phyloP scores from a whole-genome alignment of 164 flowering plant species.

The Santalum album region DNA sequence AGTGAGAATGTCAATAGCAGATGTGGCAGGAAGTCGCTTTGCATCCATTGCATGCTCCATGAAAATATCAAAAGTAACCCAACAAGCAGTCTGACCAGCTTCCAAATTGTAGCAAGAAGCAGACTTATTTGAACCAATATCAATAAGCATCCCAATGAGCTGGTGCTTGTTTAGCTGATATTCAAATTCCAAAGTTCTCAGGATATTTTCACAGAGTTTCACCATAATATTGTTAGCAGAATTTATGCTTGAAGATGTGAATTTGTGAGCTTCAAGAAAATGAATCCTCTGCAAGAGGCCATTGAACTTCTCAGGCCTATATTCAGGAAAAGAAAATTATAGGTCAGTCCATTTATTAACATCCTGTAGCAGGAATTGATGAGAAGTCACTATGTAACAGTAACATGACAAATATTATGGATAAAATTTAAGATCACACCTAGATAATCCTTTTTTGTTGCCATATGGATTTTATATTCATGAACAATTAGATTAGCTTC shows the following conservation, averaged over 20 bases:
- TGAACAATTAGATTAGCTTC: too few relatives aligned
- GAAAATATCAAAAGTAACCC: constrained; percentile 60
- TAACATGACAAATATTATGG: too few relatives aligned
- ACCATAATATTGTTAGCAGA: constrained; percentile 26
- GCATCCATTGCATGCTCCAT: constrained; percentile 70
- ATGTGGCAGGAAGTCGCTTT: constrained; percentile 43
- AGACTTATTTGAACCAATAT: constrained; percentile 30
- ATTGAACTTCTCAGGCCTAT: constrained; percentile 55
- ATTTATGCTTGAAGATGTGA: constrained; percentile 25
- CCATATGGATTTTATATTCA: too few relatives aligned
- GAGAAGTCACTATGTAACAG: too few relatives aligned
- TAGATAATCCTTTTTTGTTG: too few relatives aligned
- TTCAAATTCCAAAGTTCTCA: constrained; percentile 29
- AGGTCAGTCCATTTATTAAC: constrained; percentile 9
- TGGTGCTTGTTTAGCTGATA: constrained; percentile 41
- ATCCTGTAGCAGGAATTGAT: background rate
- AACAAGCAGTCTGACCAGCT: constrained; percentile 42
- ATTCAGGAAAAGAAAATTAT: constrained; percentile 7
- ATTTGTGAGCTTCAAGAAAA: constrained; percentile 36
- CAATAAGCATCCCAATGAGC: constrained; percentile 37
- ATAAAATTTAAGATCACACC: too few relatives aligned
- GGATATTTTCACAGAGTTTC: constrained; percentile 36
- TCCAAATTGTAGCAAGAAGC: constrained; percentile 24
- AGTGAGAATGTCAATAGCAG: constrained; percentile 42
- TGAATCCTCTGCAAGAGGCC: constrained; percentile 47